Conservation (phyloP, 345 rosid species). For the Rhodamnia rubescens region DNA sequence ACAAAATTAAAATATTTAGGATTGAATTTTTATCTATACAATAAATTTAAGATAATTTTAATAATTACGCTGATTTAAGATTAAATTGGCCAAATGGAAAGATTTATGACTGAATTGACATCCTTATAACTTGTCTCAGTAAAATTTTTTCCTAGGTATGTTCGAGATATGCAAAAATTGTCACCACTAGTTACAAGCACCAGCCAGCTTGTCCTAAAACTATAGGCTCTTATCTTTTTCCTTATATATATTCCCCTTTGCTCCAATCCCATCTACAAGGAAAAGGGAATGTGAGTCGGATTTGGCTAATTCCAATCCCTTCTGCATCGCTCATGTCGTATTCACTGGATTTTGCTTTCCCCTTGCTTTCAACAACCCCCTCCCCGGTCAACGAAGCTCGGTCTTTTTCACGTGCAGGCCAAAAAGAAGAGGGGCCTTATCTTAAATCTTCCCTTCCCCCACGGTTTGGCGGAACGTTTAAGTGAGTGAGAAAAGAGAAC, state of each 20-base stretch:
- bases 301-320: background rate
- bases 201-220: background rate
- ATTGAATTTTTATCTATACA: too few relatives aligned
- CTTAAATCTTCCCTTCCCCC: background rate
- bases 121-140: background rate
- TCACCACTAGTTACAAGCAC: background rate
- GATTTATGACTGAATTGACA: too few relatives aligned
- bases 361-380: too few relatives aligned
- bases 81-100: too few relatives aligned
- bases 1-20: too few relatives aligned
- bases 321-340: background rate
- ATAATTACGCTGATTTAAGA: too few relatives aligned
- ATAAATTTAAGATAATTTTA: too few relatives aligned
- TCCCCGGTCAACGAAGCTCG: background rate
- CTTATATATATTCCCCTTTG: background rate
- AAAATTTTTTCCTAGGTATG: background rate
- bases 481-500: background rate
- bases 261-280: background rate
- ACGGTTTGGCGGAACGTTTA: background rate
- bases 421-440: background rate
- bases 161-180: background rate
- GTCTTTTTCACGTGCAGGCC: background rate
- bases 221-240: rapidly evolving
- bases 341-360: background rate
- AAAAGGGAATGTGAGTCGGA: background rate